Base-by-base conservation (phyloP, 75 land plant species). In the Sequoia sempervirens region DNA sequence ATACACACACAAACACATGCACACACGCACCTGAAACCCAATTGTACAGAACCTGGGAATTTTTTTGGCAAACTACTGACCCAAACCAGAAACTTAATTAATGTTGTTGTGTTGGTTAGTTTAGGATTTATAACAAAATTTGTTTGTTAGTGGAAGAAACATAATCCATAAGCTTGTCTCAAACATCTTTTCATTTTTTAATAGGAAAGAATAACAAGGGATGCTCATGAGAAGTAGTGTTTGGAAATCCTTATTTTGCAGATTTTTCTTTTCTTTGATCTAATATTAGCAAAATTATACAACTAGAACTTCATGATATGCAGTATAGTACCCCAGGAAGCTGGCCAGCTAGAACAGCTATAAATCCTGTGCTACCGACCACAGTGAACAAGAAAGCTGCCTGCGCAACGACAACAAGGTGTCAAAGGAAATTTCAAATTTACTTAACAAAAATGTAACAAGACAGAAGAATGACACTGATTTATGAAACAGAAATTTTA, bases 361-460 rank as follows among this genome's bases (percentile, higher is more conserved):
- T 73, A 81, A 94, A 89, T 20, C 99, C 92, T 68, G 99, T 97
- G 18, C 88, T 89, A 1, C 99, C 99, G 30, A 97, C 99, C 81
- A 97, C 99, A 70, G 99, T 91, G 81, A 89, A 92, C 47, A 97
- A 93, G 86, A 97, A 97, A 80, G 95, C 95, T 72, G 94, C 96
- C 97, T 95, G 94, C 89, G 89, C 69, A 75, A 89, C 80, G 84
- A 84, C 80, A 80, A 30, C 32, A n/a, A 45, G 82, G 17, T 18
- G 47, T 46, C 84, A 82, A 66, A 10, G 38, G 26, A 66, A 69
- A 82, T 72, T 9, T 36, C 3, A 26, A 82, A 82, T 72, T 9
- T 56, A 36, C 79, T 82, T 30, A 38, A 82, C 5, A 81, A 81
- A 46, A n/a, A 30, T 81, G 34, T 68, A 81, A 7, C 75, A 23